Percentiles rank a stretch among this genome's conserved stretches.
These are phyloP conservation scores for Omphalea diandra DNA, from an alignment of 441 rosid genomes.

Conservation along the genomic window DNA sequence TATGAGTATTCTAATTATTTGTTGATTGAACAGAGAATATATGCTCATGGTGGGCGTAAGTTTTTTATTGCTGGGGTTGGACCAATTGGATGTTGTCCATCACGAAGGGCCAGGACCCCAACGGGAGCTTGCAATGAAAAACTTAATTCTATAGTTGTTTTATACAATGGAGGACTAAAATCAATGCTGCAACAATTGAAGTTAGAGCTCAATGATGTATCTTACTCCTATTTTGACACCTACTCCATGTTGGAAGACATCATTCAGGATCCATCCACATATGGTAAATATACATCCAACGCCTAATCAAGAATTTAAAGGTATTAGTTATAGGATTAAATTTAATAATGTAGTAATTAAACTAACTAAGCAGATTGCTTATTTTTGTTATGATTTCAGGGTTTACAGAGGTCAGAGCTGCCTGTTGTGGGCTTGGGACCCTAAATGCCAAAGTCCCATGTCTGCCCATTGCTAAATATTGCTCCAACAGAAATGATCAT, in stretches of 20 bases:
- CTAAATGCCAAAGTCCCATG: constrained; percentile 36
- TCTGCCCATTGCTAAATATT: constrained; percentile 30
- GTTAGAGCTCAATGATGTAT: constrained; percentile 26
- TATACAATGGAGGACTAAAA: constrained; percentile 26
- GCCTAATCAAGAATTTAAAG: not conserved
- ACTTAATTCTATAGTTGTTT: constrained; percentile 22
- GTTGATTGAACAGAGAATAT: constrained; percentile 32
- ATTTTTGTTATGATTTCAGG: constrained; percentile 21
- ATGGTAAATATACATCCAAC: constrained; percentile 21
- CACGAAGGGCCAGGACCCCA: constrained; percentile 25
- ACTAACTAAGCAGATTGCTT: too few relatives aligned
- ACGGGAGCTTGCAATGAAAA: constrained; percentile 31
- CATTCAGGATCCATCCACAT: constrained; percentile 28
- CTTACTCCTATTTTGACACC: constrained; percentile 34
- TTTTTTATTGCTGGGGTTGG: constrained; percentile 34
- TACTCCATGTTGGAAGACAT: constrained; percentile 20
- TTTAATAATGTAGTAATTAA: too few relatives aligned
- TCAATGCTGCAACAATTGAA: constrained; percentile 28
- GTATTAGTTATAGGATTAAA: not conserved
- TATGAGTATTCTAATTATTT: too few relatives aligned
- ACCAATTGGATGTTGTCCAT: constrained; percentile 38
- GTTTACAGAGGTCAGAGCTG: constrained; percentile 39
- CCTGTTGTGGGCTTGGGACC: constrained; percentile 45
- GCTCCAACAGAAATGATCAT: constrained; percentile 37
- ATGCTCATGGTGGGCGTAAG: constrained; percentile 33